A percentile compares a stretch with the other conserved stretches of the same genome.
Conservation (phyloP, 306 rosid species). For the Boehmeria nivea region DNA sequence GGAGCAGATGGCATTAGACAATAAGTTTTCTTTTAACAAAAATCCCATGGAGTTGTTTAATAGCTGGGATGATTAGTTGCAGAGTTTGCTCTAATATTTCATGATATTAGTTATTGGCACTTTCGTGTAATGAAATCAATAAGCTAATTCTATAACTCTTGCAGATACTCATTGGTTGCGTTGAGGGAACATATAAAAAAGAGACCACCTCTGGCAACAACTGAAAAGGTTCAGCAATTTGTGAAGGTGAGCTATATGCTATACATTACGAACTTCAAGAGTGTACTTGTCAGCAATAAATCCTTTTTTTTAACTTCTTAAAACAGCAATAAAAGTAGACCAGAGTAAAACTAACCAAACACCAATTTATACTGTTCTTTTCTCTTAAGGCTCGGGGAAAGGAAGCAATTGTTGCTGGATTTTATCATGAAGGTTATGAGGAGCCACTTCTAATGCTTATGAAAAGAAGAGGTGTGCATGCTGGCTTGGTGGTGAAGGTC, state of each 20-base stretch:
- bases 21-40: too few species aligned
- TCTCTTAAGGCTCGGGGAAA: conserved; percentile 70
- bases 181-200: conserved; percentile 96
- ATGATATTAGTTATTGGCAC: neutral
- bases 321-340: neutral
- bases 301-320: neutral
- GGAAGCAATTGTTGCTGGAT: conserved; percentile 91
- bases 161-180: conserved; percentile 63
- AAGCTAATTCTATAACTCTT: conserved; percentile 7
- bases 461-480: conserved; percentile 93
- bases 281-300: neutral
- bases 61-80: neutral
- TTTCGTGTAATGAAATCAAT: conserved; percentile 2
- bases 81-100: neutral
- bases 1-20: too few species aligned
- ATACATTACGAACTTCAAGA: neutral
- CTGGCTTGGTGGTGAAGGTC: conserved; percentile 98
- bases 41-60: too few species aligned
- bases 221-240: conserved; percentile 92
- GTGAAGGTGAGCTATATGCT: conserved; percentile 54
- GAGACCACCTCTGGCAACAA: conserved; percentile 88
- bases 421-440: conserved; percentile 92
- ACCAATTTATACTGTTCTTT: conserved; percentile 1
- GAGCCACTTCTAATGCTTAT: conserved; percentile 89
- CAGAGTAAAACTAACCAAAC: conserved; percentile 1